Evolutionary conservation across 441 rosid species (phyloP).

Genomic region (Mallotus japonicus): DNA sequence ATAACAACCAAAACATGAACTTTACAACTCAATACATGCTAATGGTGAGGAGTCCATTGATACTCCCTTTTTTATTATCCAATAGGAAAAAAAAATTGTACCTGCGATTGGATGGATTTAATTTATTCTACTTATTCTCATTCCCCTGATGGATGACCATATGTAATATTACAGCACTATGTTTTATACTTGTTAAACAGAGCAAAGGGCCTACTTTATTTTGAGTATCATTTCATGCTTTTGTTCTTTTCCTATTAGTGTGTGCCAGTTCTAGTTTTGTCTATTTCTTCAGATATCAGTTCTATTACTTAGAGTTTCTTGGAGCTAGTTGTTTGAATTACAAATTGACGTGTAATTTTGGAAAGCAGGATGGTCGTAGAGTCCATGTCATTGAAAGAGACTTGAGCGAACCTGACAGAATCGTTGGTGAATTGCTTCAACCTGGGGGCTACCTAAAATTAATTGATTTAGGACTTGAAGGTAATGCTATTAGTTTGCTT

Average conservation of each 20-base stretch:
- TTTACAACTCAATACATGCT: neutral
- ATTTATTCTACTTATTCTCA: neutral
- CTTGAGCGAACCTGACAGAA: slow-evolving; percentile 75
- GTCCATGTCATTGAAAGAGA: slow-evolving; percentile 84
- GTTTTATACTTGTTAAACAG: neutral
- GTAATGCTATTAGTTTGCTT: slow-evolving; percentile 26
- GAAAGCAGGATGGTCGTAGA: slow-evolving; percentile 65
- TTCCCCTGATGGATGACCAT: neutral
- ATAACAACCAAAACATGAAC: neutral
- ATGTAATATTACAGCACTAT: too few species aligned
- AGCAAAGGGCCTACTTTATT: neutral
- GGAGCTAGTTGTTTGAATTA: neutral
- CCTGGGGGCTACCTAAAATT: slow-evolving; percentile 89
- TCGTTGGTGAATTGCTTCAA: slow-evolving; percentile 84
- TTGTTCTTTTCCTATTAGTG: neutral
- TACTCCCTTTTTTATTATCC: neutral
- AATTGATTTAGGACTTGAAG: slow-evolving; percentile 80
- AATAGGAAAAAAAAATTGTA: neutral
- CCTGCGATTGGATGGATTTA: neutral
- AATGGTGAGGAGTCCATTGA: neutral
- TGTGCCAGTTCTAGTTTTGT: neutral
- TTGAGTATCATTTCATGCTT: neutral
- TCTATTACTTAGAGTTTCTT: neutral
- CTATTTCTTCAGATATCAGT: neutral
- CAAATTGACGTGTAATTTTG: neutral